Base-by-base conservation (phyloP, 1,284 basidiomycete species). In the Heterobasidion annosum region DNA sequence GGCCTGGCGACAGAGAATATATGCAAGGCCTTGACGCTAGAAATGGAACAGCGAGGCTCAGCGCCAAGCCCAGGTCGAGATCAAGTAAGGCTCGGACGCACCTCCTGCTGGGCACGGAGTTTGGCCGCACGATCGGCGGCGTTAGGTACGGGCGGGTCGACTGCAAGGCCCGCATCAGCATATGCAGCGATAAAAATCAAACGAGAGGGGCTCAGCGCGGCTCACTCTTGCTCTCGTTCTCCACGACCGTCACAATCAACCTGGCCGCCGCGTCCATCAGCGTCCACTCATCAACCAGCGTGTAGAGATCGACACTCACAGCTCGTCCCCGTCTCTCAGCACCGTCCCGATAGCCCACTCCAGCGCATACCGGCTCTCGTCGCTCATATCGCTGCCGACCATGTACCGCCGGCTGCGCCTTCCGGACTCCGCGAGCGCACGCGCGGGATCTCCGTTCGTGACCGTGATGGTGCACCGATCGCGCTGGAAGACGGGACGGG, bases 271-370 rank as follows among this genome's bases (percentile, higher is more conserved):
- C 25, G 48, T n/a, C 4, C 3, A 8, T 35, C 37, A 32, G n/a
- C 16, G 33, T 56, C 37, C 63, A 53, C 53, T 53, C 33, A 48
- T 32, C 47, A 48, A 7, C n/a, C 15, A 49, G 34, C 3, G 34
- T 58, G 42, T 15, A 45, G 43, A 50, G 43, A 34, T 34, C 8
- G 34, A 49, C 40, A 66, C 75, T 56, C 56, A 79, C 83, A 95
- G 73, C 70, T 94, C 90, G 66, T 99, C 96, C 0, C 96, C 96
- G 68, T 98, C 95, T 58, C 94, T 76, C 57, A 98, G 72, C 0
- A 98, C 96, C 0, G 96, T 98, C 5, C 96, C 96, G 57, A 98
- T 95, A 0, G 91, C 93, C 93, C 93, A 96, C 67, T 96, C 93
- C 7, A 96, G 81, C 0, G 94, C 93, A 69, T 93, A 97, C 40